Conservation (phyloP, 1,139 yeast species). For the Kurtzmaniella quercitrusa region DNA sequence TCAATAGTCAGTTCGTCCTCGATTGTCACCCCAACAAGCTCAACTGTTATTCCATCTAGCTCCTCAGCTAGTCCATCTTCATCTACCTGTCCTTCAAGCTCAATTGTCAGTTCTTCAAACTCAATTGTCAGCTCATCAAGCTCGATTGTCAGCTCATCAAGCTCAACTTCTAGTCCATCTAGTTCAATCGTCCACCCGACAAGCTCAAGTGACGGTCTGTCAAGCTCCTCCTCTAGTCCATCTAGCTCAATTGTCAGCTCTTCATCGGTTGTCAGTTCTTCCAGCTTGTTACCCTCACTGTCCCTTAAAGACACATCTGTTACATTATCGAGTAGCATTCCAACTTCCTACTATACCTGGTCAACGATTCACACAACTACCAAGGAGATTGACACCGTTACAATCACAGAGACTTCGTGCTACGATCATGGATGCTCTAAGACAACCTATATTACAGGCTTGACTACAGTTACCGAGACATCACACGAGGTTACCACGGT, state of each 20-base stretch:
- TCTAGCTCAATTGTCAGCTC: neutral
- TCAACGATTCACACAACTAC: neutral
- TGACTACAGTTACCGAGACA: slow-evolving; percentile 13
- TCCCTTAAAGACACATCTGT: no score
- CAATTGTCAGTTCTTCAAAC: neutral
- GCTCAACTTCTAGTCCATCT: neutral
- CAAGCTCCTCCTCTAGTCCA: neutral
- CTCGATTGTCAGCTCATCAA: neutral
- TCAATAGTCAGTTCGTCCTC: neutral
- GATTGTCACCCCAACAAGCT: neutral
- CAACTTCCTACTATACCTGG: neutral
- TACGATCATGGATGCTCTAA: slow-evolving; percentile 18
- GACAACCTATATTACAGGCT: slow-evolving; percentile 26
- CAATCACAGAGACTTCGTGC: slow-evolving; percentile 9
- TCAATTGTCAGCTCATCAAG: neutral
- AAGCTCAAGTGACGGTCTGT: neutral
- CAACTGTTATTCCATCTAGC: neutral
- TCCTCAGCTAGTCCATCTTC: no score
- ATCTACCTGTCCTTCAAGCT: neutral
- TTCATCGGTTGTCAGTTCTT: no score
- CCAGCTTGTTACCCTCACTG: no score
- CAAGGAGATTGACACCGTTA: neutral
- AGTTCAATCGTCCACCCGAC: neutral
- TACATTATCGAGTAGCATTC: neutral
- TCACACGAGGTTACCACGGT: slow-evolving; percentile 12